Conservation (phyloP, 495 filamentous ascomycete species). For the Ascodesmis nigricans region DNA sequence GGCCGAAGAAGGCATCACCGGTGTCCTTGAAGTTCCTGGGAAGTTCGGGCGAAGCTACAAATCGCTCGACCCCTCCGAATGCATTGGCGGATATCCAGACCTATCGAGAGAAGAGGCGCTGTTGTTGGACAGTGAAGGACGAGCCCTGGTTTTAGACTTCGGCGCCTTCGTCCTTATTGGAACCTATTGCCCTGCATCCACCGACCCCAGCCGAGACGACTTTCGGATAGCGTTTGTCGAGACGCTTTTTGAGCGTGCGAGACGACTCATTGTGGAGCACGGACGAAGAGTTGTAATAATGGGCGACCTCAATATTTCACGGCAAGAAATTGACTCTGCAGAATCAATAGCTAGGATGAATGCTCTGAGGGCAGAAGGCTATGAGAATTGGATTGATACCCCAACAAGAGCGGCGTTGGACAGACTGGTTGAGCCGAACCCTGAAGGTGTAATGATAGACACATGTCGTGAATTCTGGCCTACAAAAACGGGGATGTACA, state of each 20-base stretch:
- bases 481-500: constrained; percentile 70
- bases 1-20: constrained; percentile 83
- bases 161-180: constrained; percentile 86
- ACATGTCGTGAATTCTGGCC: constrained; percentile 70
- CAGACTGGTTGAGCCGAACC: constrained; percentile 44
- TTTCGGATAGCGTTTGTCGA: constrained; percentile 65
- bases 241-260: constrained; percentile 56
- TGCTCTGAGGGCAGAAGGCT: constrained; percentile 31
- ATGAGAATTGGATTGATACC: constrained; percentile 30
- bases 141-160: constrained; percentile 84
- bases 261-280: constrained; percentile 59
- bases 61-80: constrained; percentile 52
- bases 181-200: constrained; percentile 68
- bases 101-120: constrained; percentile 32
- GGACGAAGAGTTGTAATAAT: constrained; percentile 60
- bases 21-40: constrained; percentile 54
- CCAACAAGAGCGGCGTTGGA: constrained; percentile 71
- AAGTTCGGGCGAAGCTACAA: constrained; percentile 45
- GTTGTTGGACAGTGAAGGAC: constrained; percentile 70
- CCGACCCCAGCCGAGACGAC: constrained; percentile 61
- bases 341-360: constrained; percentile 23
- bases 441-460: constrained; percentile 60
- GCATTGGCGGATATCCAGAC: constrained; percentile 80
- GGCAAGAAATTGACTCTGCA: constrained; percentile 51
- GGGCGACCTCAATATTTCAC: constrained; percentile 77